phyloP scores from a whole-genome alignment of 139 green algal genomes.

The Micromonas commoda region DNA sequence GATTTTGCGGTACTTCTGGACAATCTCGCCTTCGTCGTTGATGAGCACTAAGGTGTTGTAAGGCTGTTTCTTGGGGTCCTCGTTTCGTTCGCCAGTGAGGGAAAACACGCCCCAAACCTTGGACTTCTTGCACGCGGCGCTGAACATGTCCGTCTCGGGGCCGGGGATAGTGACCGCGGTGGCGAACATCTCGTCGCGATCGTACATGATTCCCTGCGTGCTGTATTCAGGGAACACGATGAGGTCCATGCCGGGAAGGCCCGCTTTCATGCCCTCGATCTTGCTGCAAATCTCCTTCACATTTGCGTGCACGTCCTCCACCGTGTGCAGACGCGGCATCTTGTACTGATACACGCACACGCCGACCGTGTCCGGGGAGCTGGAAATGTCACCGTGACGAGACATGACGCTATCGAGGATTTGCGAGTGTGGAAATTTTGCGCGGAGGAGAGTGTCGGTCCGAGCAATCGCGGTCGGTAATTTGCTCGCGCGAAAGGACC shows the following conservation, averaged over 20 bases:
- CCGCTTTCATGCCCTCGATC: slow-evolving; percentile 34
- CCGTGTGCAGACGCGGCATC: slow-evolving; percentile 35
- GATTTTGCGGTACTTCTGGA: slow-evolving; percentile 43
- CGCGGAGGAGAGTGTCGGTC: too few species aligned
- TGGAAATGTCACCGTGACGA: slow-evolving; percentile 23
- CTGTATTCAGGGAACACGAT: slow-evolving; percentile 46
- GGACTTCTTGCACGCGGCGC: slow-evolving; percentile 31
- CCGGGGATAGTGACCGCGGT: slow-evolving; percentile 31
- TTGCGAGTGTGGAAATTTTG: too few species aligned
- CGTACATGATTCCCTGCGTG: slow-evolving; percentile 35
- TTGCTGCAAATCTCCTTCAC: slow-evolving; percentile 27
- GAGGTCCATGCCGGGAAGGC: slow-evolving; percentile 40
- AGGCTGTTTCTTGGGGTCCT: slow-evolving; percentile 27
- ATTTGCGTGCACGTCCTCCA: slow-evolving; percentile 30
- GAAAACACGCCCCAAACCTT: slow-evolving; percentile 43
- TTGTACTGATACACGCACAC: slow-evolving; percentile 33
- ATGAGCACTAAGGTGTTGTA: slow-evolving; percentile 46
- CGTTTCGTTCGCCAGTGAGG: slow-evolving; percentile 38
- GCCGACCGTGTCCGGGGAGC: slow-evolving; percentile 26
- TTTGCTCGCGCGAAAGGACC: too few species aligned
- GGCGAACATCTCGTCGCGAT: slow-evolving; percentile 19
- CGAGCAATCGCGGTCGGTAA: too few species aligned
- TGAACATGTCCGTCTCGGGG: slow-evolving; percentile 40
- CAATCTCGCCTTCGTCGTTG: slow-evolving; percentile 38
- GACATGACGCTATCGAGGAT: not conserved